Conservation (phyloP, 768 basidiomycete species). For the Gautieria morchelliformis region DNA sequence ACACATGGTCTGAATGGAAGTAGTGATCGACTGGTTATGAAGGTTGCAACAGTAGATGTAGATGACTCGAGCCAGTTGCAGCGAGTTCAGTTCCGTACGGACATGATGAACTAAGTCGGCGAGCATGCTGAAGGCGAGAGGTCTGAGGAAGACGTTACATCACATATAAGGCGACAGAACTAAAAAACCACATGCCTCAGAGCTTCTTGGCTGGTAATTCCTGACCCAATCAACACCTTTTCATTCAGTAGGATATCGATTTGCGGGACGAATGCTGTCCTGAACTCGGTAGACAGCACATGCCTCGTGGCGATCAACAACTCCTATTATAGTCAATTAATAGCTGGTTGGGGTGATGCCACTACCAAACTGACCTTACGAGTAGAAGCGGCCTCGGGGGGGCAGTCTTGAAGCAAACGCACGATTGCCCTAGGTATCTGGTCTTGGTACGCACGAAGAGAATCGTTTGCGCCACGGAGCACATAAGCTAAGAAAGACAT, state of each 20-base stretch:
- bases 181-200: slow-evolving; percentile 45
- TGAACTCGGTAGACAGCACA: slow-evolving; percentile 68
- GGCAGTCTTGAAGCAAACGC: slow-evolving; percentile 90
- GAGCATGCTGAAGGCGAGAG: slow-evolving; percentile 76
- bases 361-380: slow-evolving; percentile 48
- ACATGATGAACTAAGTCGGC: slow-evolving; percentile 93
- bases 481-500: slow-evolving; percentile 90
- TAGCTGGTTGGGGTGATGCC: too few species aligned
- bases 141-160: slow-evolving; percentile 30
- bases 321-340: slow-evolving; percentile 41
- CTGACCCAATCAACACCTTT: slow-evolving; percentile 75
- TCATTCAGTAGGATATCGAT: slow-evolving; percentile 90
- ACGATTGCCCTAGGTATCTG: slow-evolving; percentile 70
- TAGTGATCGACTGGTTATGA: slow-evolving; percentile 77
- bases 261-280: slow-evolving; percentile 68
- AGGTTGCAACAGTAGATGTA: slow-evolving; percentile 81
- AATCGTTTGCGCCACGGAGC: slow-evolving; percentile 55
- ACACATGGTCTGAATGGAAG: slow-evolving; percentile 78
- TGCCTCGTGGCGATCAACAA: slow-evolving; percentile 89
- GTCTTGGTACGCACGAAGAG: slow-evolving; percentile 69
- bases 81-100: slow-evolving; percentile 65
- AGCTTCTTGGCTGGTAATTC: slow-evolving; percentile 77
- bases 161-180: neutral
- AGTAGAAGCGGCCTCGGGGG: slow-evolving; percentile 69
- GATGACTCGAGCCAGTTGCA: slow-evolving; percentile 69